These are phyloP conservation scores for Elongisporangium anandrum DNA, from an alignment of 352 stramenopile genomes.

Conservation along the genomic window DNA sequence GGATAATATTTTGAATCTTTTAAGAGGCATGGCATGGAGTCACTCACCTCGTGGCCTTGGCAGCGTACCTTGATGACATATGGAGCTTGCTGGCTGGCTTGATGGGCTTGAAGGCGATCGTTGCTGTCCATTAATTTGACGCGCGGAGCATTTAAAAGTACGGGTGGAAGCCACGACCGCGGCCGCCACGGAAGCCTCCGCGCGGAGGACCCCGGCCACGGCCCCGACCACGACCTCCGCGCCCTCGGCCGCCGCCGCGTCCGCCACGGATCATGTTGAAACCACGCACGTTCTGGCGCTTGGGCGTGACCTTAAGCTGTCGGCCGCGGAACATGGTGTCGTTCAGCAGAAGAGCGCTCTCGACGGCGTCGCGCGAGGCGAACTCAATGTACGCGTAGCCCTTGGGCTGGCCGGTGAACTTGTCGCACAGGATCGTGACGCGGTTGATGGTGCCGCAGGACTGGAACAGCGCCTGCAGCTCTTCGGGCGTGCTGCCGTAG, in stretches of 20 bases:
- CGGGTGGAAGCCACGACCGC: constrained; percentile 68
- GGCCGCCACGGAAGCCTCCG: constrained; percentile 62
- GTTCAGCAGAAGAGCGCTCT: constrained; percentile 89
- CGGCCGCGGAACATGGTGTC: constrained; percentile 90
- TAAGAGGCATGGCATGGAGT: constrained; percentile 4
- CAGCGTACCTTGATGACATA: background rate
- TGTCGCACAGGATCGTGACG: constrained; percentile 98
- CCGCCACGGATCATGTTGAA: constrained; percentile 64
- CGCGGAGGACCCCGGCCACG: constrained; percentile 45
- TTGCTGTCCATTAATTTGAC: background rate
- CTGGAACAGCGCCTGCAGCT: constrained; percentile 96
- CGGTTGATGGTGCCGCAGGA: constrained; percentile 96
- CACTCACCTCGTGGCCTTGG: background rate
- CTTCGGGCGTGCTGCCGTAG: constrained; percentile 94
- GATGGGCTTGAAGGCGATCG: background rate
- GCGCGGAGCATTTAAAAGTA: constrained; percentile 32
- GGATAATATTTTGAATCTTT: constrained; percentile 14
- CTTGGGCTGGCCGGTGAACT: constrained; percentile 95
- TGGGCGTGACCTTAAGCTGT: constrained; percentile 88
- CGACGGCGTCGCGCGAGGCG: constrained; percentile 76
- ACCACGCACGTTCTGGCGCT: constrained; percentile 82
- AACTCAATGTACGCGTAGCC: constrained; percentile 96
- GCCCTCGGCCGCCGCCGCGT: constrained; percentile 26
- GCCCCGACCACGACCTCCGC: constrained; percentile 41
- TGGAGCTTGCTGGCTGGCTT: background rate